Evolutionary conservation across 1,284 basidiomycete genomes (phyloP), one percentile per base, ranked within the genome.

Genomic region (Kwoniella shivajii): DNA sequence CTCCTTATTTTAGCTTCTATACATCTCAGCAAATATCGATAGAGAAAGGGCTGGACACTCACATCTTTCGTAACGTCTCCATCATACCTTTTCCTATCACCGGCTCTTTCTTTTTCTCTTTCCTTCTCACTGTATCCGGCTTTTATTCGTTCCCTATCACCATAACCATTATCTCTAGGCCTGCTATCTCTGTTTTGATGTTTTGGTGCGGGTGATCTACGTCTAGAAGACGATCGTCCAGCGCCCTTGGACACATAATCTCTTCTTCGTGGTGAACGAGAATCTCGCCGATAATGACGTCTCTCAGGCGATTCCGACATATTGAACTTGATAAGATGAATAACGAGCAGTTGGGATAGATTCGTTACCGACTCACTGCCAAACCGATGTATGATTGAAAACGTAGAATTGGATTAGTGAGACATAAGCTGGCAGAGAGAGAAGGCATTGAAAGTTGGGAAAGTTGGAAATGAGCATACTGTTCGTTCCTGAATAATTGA

Each of bases 41-140:
- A 37, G 3, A 43, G 43, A 42, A 33, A 48, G 46, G 41, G 42
- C 52, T 29, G 24, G n/a, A 46, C 33, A 63, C 67, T 57, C 50
- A 63, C 63, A 18, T 67, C 65, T 34, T 56, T 48, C 41, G 60
- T 61, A 1, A 57, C 60, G 42, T 63, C 69, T 18, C 64, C 68
- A 36, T 77, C 71, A 54, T 71, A 75, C 45, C 68, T 56, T 41
- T 72, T 69, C 52, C 74, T 56, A 30, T 41, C 46, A 31, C 54
- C 39, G 13, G 24, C 31, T 20, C 36, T 18, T 24, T 33, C 45
- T 22, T 27, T 33, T 20, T 38, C 52, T n/a, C 36, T 30, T 42
- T 26, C 53, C 22, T 46, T 29, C 14, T 46, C 61, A 31, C 51
- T 26, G 24, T 56, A n/a, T n/a, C n/a, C n/a, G n/a, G n/a, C 54